These are phyloP conservation scores for Penicillium ucsense DNA, from an alignment of 495 filamentous ascomycete genomes.

Conservation along the genomic window DNA sequence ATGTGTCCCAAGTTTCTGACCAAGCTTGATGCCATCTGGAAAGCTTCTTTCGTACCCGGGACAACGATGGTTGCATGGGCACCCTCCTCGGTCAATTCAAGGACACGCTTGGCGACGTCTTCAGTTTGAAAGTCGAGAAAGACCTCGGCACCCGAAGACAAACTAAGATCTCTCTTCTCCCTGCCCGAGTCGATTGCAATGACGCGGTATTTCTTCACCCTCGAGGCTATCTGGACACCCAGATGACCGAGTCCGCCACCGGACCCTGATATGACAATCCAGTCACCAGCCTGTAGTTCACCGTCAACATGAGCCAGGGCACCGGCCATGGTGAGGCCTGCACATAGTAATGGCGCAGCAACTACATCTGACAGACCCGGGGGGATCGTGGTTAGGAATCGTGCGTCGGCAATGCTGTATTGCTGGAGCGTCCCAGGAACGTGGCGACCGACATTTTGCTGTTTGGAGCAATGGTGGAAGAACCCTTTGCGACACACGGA, in stretches of 20 bases:
- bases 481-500: conserved; percentile 24
- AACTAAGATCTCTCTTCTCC: conserved; percentile 19
- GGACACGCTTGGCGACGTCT: conserved; percentile 16
- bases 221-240: conserved; percentile 23
- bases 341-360: conserved; percentile 28
- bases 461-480: conserved; percentile 21
- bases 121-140: conserved; percentile 24
- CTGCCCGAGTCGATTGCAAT: conserved; percentile 26
- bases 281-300: conserved; percentile 17
- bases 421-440: conserved; percentile 32
- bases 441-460: conserved; percentile 25
- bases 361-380: conserved; percentile 15
- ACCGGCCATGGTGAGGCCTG: conserved; percentile 23
- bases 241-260: conserved; percentile 30
- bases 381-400: conserved; percentile 21
- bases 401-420: conserved; percentile 22
- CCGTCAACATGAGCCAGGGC: conserved; percentile 16
- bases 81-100: conserved; percentile 22
- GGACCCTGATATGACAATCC: conserved; percentile 25
- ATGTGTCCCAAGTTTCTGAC: conserved; percentile 21
- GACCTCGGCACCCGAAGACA: conserved; percentile 19
- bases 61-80: conserved; percentile 24
- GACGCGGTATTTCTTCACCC: conserved; percentile 19
- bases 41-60: conserved; percentile 17
- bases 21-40: conserved; percentile 14